Evolutionary conservation across 2,329 filamentous ascomycete species (phyloP).

Genomic region (Xylariaceae sp.): DNA sequence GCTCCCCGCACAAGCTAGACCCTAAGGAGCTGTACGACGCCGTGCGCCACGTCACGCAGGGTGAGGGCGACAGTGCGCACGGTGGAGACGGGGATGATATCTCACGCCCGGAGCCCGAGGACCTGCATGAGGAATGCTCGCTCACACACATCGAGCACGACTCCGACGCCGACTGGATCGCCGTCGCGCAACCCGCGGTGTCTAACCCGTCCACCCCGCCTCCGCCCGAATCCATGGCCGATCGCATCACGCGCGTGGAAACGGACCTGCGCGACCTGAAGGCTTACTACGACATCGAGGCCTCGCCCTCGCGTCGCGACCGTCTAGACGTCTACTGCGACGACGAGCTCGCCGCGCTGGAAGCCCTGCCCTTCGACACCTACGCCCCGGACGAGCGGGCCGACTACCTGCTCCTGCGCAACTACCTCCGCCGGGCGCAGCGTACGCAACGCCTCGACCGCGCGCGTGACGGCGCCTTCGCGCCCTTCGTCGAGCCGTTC

Average conservation of each 20-base stretch:
- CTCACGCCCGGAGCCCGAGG: slow-evolving; percentile 3
- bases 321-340: slow-evolving; percentile 46
- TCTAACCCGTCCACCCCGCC: slow-evolving; percentile 1
- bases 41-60: slow-evolving; percentile 12
- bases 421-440: slow-evolving; percentile 44
- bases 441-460: slow-evolving; percentile 45
- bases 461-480: slow-evolving; percentile 40
- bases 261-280: slow-evolving; percentile 51
- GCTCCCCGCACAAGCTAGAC: slow-evolving; percentile 8
- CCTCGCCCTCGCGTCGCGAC: slow-evolving; percentile 45
- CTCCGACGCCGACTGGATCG: slow-evolving; percentile 23
- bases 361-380: slow-evolving; percentile 38
- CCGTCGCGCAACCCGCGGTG: slow-evolving; percentile 4
- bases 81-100: background rate
- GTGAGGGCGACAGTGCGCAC: background rate
- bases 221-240: slow-evolving; percentile 30
- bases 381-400: slow-evolving; percentile 45
- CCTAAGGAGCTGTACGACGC: slow-evolving; percentile 25
- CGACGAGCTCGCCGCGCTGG: slow-evolving; percentile 44
- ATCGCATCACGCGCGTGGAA: slow-evolving; percentile 47
- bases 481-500: slow-evolving; percentile 48
- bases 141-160: slow-evolving; percentile 16
- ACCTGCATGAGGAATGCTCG: background rate
- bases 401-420: slow-evolving; percentile 54
- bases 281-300: slow-evolving; percentile 51